Percentiles rank a stretch among this genome's conserved stretches.
These are phyloP conservation scores for Quercus phellos DNA, from an alignment of 331 rosid species.

Conservation along the genomic window DNA sequence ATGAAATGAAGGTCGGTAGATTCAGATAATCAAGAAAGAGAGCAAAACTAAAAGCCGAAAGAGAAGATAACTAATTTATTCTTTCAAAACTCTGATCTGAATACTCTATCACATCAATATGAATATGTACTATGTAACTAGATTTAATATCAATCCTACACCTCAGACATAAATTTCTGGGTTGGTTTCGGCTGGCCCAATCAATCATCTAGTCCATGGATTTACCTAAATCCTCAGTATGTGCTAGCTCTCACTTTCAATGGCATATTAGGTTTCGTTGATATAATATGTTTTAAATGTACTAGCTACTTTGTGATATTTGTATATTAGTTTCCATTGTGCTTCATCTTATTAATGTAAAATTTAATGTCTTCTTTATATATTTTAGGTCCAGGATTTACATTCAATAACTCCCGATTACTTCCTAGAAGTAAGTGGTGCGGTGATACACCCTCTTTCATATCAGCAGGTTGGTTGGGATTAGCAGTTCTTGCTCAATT, in stretches of 20 bases:
- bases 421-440: slow-evolving; percentile 95
- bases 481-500: slow-evolving; percentile 6
- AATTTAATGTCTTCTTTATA: slow-evolving; percentile 7
- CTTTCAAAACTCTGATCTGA: neutral
- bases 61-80: too few relatives aligned
- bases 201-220: neutral
- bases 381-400: slow-evolving; percentile 84
- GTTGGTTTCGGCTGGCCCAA: neutral
- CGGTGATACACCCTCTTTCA: slow-evolving; percentile 91
- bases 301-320: neutral
- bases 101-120: neutral
- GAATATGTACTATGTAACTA: too few relatives aligned
- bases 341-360: slow-evolving; percentile 4
- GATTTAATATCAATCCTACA: neutral
- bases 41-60: neutral
- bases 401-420: slow-evolving; percentile 83
- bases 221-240: neutral
- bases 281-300: neutral
- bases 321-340: neutral
- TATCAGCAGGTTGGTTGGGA: slow-evolving; percentile 87
- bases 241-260: neutral
- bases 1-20: neutral
- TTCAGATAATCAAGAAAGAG: neutral
- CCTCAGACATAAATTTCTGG: neutral
- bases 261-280: neutral